Base-by-base conservation (phyloP, 176 grass and related monocot genomes). In the Secale cereale region DNA sequence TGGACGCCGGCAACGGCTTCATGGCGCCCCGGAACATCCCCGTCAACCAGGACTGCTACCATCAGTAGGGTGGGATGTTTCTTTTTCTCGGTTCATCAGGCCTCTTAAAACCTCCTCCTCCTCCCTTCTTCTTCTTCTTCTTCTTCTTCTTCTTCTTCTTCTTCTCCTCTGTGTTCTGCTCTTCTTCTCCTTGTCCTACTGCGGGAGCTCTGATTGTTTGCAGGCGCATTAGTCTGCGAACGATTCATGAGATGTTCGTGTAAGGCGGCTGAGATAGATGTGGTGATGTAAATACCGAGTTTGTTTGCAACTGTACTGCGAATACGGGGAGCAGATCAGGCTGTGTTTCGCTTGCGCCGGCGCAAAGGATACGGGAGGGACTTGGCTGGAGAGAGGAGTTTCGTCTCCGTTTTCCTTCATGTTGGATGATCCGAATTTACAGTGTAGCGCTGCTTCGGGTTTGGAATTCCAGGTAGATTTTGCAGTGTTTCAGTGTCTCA, bases 1-100 rank as follows among this genome's bases (percentile, higher is more conserved):
- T 65, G 33, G 40, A 78, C 36, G 37, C 85, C 29, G 31, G 27
- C 57, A 78, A 15, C 74, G 79, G 71, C 4, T 89, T 83, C 85
- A 82, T 77, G 78, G 61, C 88, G 39, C 78, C 77, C 20, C 32
- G 43, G 35, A 74, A 48, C 17, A 88, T 97, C 70, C 91, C 79
- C 62, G 11, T 91, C 5, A 84, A 76, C 69, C 59, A 89, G 41
- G 46, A 78, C 69, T 83, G 78, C 7, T 89, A 80, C 75, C 78
- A 70, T 29, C 87, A 90, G 80, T 81, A 86, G 68, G 65, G 50
- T 29, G 35, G 45, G 33, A 80, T 59, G 60, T 35, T 70, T 74
- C 0, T 13, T 1, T 45, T 86, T 77, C 32, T 50, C 71, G 15
- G 26, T 28, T 94, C 65, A 80, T 63, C 60, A 54, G 64, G 26